Conservation (phyloP, 2,329 filamentous ascomycete genomes). For the Ophiocordyceps sinensis region DNA sequence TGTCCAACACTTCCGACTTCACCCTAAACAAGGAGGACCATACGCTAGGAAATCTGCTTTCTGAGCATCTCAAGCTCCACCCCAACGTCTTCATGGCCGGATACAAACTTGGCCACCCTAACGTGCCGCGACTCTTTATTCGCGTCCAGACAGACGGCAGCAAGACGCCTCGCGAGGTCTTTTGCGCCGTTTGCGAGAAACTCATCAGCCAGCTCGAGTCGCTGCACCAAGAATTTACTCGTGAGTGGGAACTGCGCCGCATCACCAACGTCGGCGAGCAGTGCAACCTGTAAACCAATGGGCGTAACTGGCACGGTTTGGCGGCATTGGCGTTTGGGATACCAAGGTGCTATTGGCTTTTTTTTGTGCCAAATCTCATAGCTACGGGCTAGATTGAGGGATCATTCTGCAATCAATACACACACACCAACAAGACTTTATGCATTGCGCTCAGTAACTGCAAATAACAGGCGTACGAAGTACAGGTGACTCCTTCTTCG, state of each 20-base stretch:
- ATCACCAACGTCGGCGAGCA: conserved; percentile 58
- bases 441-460: no score
- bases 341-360: conserved; percentile 3
- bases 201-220: conserved; percentile 69
- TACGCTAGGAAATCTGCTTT: conserved; percentile 81
- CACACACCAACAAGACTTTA: no score
- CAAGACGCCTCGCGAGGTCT: conserved; percentile 76
- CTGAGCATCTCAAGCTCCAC: conserved; percentile 72
- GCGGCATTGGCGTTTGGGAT: conserved; percentile 11
- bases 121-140: conserved; percentile 48
- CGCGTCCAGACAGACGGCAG: conserved; percentile 86
- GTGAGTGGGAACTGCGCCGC: conserved; percentile 79
- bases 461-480: no score
- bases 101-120: conserved; percentile 59
- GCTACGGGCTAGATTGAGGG: no score
- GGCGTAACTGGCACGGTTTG: conserved; percentile 3
- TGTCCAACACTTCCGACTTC: conserved; percentile 92
- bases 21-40: conserved; percentile 94
- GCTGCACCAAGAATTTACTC: conserved; percentile 77
- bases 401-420: no score
- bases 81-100: conserved; percentile 78
- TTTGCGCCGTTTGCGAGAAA: conserved; percentile 67
- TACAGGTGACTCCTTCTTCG: no score
- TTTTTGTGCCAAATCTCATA: not conserved
- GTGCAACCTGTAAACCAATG: conserved; percentile 25